Evolutionary conservation across 768 basidiomycete genomes (phyloP).

Genomic region (Polyporus arcularius): DNA sequence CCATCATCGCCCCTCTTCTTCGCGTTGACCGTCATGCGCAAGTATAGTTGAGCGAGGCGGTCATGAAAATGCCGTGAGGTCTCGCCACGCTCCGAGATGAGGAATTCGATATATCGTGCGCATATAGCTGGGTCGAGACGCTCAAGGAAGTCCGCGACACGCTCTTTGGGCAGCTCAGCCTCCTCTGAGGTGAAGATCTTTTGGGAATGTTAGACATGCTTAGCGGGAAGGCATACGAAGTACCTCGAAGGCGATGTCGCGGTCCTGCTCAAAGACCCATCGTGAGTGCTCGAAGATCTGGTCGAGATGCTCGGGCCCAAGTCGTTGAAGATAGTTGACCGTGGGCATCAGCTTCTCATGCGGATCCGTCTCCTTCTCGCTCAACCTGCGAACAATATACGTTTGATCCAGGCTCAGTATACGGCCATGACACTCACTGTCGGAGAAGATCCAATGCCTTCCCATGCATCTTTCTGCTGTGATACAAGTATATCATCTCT

Average conservation of each 20-base stretch:
- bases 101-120: constrained; percentile 79
- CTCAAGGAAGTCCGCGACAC: constrained; percentile 80
- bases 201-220: background rate
- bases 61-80: constrained; percentile 75
- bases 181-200: constrained; percentile 97
- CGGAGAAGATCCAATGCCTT: constrained; percentile 84
- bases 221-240: background rate
- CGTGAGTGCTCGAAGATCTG: constrained; percentile 80
- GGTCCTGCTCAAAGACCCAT: constrained; percentile 83
- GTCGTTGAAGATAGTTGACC: constrained; percentile 86
- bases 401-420: background rate
- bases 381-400: constrained; percentile 52
- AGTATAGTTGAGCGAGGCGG: constrained; percentile 84
- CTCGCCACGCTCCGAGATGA: constrained; percentile 77
- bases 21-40: constrained; percentile 61
- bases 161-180: constrained; percentile 79
- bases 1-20: constrained; percentile 63
- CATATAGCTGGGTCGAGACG: constrained; percentile 68
- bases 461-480: constrained; percentile 93
- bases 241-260: constrained; percentile 77
- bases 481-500: constrained; percentile 89
- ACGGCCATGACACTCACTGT: constrained; percentile 57
- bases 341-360: constrained; percentile 83
- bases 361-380: constrained; percentile 73
- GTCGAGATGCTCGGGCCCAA: constrained; percentile 79